A percentile compares a stretch with the other conserved stretches of the same genome.
Conservation (phyloP, 345 rosid genomes). For the Boechera stricta region DNA sequence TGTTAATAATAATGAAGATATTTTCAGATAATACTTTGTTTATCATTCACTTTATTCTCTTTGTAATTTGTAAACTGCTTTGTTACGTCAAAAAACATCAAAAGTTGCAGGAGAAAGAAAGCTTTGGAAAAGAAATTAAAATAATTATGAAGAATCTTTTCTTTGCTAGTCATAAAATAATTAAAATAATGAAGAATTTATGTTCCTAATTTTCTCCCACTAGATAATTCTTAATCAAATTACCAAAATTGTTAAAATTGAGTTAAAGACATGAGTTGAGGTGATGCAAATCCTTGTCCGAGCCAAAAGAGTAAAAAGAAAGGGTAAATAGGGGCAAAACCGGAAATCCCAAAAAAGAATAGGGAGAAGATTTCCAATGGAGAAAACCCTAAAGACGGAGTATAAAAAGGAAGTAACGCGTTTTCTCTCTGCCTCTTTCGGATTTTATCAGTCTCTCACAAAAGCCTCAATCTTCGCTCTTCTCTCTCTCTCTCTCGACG, state of each 20-base stretch:
- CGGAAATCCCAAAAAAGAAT: not conserved
- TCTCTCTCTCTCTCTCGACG: slow-evolving; percentile 22
- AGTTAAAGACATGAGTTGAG: slow-evolving; percentile 25
- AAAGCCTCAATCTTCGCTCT: not conserved
- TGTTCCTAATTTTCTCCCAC: not conserved
- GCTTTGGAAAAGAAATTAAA: not conserved
- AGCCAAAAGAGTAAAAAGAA: slow-evolving; percentile 24
- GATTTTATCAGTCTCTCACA: slow-evolving; percentile 32
- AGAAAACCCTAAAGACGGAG: slow-evolving; percentile 47
- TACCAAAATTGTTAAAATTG: not conserved
- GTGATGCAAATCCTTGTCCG: slow-evolving; percentile 20
- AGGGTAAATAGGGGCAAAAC: slow-evolving; percentile 24
- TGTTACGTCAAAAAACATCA: not conserved
- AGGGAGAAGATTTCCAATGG: slow-evolving; percentile 20
- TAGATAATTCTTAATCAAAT: not conserved
- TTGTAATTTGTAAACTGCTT: not conserved
- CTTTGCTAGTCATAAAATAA: not conserved
- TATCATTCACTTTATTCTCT: not conserved
- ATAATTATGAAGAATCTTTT: not conserved
- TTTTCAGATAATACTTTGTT: not conserved
- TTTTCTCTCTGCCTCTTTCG: slow-evolving; percentile 31
- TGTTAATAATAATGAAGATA: not conserved
- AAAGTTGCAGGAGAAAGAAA: not conserved
- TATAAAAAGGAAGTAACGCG: slow-evolving; percentile 36
- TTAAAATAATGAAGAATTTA: not conserved